Percentiles rank a stretch among this genome's conserved stretches.
Conservation (phyloP, 208 protist species). For the Wallacemonas sp. region DNA sequence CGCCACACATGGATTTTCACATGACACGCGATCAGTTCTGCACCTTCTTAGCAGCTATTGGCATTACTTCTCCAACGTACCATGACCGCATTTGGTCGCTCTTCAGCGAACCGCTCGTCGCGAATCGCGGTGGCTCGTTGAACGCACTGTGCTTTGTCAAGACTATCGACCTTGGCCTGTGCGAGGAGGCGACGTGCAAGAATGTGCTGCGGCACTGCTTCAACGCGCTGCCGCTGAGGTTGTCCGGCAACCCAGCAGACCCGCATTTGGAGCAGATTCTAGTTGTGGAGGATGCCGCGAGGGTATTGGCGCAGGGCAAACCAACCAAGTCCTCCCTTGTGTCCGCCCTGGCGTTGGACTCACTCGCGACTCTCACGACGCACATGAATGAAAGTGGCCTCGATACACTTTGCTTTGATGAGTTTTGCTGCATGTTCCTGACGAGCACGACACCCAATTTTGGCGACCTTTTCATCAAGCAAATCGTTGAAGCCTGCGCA, state of each 20-base stretch:
- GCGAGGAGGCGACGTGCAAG: constrained; percentile 12
- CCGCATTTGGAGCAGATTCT: background rate
- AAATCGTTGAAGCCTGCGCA: constrained; percentile 39
- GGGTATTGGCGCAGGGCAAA: background rate
- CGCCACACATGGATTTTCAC: constrained; percentile 39
- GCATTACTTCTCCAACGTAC: constrained; percentile 34
- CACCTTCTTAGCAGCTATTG: constrained; percentile 28
- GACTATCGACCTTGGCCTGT: constrained; percentile 40
- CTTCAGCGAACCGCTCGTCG: constrained; percentile 16
- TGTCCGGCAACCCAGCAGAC: background rate
- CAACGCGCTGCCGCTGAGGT: constrained; percentile 20
- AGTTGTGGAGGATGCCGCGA: background rate
- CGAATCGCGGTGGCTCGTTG: constrained; percentile 2
- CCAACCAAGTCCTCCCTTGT: background rate
- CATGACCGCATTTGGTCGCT: constrained; percentile 20
- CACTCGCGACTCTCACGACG: background rate
- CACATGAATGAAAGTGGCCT: background rate
- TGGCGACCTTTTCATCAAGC: constrained; percentile 42
- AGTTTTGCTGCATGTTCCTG: constrained; percentile 36
- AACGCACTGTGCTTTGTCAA: constrained; percentile 44
- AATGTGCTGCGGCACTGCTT: constrained; percentile 48
- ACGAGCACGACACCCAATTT: constrained; percentile 19
- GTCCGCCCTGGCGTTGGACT: background rate
- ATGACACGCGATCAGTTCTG: constrained; percentile 29
- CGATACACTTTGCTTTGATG: constrained; percentile 19